Conservation (phyloP, 805 yeast species). For the Candida khao-thaluensis region DNA sequence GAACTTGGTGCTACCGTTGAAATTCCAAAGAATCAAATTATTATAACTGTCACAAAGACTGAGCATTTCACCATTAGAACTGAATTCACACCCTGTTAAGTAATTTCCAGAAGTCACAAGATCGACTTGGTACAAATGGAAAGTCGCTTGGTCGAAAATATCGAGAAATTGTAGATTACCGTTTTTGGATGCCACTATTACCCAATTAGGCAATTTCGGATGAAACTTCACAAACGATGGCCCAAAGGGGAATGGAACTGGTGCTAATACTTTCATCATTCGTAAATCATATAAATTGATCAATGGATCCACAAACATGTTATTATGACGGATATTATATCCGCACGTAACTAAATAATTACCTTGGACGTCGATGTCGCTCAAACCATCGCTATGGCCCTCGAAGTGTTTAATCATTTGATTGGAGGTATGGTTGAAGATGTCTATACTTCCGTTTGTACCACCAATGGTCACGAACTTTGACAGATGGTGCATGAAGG, state of each 20-base stretch:
- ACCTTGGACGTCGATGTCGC: conserved; percentile 66
- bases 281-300: conserved; percentile 81
- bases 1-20: conserved; percentile 31
- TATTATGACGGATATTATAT: conserved; percentile 52
- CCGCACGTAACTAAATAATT: conserved; percentile 79
- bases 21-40: conserved; percentile 67
- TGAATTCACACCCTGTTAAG: conserved; percentile 52
- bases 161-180: conserved; percentile 90
- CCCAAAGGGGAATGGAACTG: conserved; percentile 86
- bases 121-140: conserved; percentile 66
- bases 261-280: conserved; percentile 66
- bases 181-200: conserved; percentile 66
- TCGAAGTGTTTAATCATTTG: conserved; percentile 50
- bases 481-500: conserved; percentile 43
- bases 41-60: conserved; percentile 66
- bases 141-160: conserved; percentile 70
- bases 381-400: conserved; percentile 60
- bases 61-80: conserved; percentile 74
- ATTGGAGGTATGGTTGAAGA: conserved; percentile 56
- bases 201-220: conserved; percentile 78
- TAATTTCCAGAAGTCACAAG: conserved; percentile 28
- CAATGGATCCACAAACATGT: conserved; percentile 62
- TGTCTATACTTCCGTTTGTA: conserved; percentile 58
- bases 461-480: conserved; percentile 60
- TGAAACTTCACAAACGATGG: conserved; percentile 82